Conservation (phyloP, 129 eudicot genomes). For the Centella asiatica region DNA sequence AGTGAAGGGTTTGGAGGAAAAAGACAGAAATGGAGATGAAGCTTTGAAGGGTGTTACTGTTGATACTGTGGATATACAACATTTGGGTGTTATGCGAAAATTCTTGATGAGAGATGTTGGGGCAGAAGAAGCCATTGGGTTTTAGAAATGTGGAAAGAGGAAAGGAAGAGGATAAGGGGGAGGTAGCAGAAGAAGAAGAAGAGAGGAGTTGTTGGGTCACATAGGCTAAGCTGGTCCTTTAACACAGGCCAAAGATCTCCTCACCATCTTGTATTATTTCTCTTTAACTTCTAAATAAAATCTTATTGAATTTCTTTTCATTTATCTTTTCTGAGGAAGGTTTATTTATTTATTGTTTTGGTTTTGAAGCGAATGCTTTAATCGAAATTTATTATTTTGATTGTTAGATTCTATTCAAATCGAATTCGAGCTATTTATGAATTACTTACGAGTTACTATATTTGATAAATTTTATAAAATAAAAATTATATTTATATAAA, state of each 20-base stretch:
- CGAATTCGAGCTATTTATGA: too few species aligned
- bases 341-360: too few species aligned
- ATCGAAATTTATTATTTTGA: not conserved
- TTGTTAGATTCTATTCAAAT: too few species aligned
- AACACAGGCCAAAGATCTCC: constrained; percentile 16
- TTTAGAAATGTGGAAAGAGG: not conserved
- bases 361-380: not conserved
- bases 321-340: too few species aligned
- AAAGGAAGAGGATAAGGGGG: not conserved
- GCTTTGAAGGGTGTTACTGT: constrained; percentile 2
- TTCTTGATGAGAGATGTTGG: constrained; percentile 20
- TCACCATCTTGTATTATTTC: not conserved
- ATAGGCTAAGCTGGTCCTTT: constrained; percentile 19
- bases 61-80: constrained; percentile 15
- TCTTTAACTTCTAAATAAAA: not conserved
- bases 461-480: too few species aligned
- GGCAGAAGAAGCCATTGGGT: constrained; percentile 24
- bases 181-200: not conserved
- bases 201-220: not conserved
- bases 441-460: too few species aligned
- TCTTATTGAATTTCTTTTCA: too few species aligned
- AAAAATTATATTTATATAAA: too few species aligned
- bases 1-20: constrained; percentile 24
- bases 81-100: constrained; percentile 27
- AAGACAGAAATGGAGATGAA: constrained; percentile 8